phyloP scores from a whole-genome alignment of 352 stramenopile species.

The Phytophthora lateralis region DNA sequence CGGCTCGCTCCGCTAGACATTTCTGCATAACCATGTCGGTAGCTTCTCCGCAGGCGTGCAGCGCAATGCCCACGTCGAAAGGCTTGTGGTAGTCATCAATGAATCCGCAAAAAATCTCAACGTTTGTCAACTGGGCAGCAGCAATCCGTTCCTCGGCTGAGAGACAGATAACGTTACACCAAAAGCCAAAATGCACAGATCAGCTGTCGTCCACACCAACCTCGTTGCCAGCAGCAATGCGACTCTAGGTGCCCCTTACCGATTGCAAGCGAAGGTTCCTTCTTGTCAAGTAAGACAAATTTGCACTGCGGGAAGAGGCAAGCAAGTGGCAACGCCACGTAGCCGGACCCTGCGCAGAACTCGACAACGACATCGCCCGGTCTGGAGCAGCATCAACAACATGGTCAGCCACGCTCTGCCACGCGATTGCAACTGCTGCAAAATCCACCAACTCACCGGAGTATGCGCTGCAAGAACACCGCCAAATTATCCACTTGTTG shows the following conservation, averaged over 20 bases:
- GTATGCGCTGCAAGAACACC: conserved; percentile 66
- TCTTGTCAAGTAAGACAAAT: conserved; percentile 84
- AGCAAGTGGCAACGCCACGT: conserved; percentile 76
- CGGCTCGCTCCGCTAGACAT: conserved; percentile 57
- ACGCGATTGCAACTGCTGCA: background rate
- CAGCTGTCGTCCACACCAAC: background rate
- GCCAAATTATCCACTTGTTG: conserved; percentile 83
- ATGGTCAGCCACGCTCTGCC: conserved; percentile 12
- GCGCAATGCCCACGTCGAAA: conserved; percentile 82
- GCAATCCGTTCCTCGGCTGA: conserved; percentile 69
- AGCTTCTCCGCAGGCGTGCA: conserved; percentile 82
- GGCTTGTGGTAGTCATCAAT: conserved; percentile 69
- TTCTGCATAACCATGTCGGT: conserved; percentile 86
- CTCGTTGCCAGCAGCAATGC: background rate
- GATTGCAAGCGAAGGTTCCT: conserved; percentile 76
- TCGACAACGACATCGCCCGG: conserved; percentile 79
- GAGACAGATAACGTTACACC: background rate
- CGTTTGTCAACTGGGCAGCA: conserved; percentile 62
- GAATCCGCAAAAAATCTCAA: conserved; percentile 76
- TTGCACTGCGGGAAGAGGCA: conserved; percentile 74
- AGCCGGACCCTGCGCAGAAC: conserved; percentile 82
- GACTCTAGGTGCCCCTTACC: conserved; percentile 32
- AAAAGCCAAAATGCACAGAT: conserved; percentile 1
- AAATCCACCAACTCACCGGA: conserved; percentile 41
- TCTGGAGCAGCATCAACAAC: conserved; percentile 27